Percentiles rank a stretch among this genome's conserved stretches.
phyloP scores from a whole-genome alignment of 1,284 basidiomycete genomes.

The Cryptococcus sp. region DNA sequence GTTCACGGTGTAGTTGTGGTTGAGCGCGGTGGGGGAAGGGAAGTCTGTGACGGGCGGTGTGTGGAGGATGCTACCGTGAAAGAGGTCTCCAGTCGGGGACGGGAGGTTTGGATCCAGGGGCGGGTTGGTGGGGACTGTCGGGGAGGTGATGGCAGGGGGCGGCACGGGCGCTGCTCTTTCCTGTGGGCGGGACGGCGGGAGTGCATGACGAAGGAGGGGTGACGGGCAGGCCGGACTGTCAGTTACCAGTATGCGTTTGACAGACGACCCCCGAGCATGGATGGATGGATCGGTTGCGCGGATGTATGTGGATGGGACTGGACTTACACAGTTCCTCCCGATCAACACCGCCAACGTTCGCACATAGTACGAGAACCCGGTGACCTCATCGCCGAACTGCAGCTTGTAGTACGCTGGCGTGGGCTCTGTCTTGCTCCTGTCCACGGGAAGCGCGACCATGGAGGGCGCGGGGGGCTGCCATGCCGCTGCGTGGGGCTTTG shows the following conservation, averaged over 20 bases:
- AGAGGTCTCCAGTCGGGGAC: constrained; percentile 3
- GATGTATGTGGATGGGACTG: background rate
- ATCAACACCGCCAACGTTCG: constrained; percentile 48
- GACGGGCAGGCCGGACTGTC: background rate
- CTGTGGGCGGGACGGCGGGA: constrained; percentile 7
- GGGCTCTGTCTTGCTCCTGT: constrained; percentile 47
- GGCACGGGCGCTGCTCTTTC: constrained; percentile 25
- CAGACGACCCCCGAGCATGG: background rate
- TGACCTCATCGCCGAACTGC: constrained; percentile 48
- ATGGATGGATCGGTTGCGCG: background rate
- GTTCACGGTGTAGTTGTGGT: background rate
- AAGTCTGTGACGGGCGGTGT: constrained; percentile 19
- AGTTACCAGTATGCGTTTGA: background rate
- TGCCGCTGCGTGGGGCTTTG: constrained; percentile 3
- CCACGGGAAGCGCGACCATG: constrained; percentile 46
- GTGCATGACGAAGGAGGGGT: background rate
- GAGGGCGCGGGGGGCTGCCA: constrained; percentile 45
- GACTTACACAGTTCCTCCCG: constrained; percentile 45
- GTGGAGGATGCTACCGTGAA: constrained; percentile 3
- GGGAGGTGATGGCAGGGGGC: constrained; percentile 35
- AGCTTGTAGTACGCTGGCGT: constrained; percentile 51
- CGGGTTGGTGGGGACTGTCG: constrained; percentile 27
- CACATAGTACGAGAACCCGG: constrained; percentile 51
- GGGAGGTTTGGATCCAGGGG: constrained; percentile 23
- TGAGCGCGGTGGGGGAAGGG: constrained; percentile 13